A percentile compares a stretch with the other conserved stretches of the same genome.
These are phyloP conservation scores for Tetrahymena elliotti DNA, from an alignment of 73 alveolate species.

Conservation along the genomic window DNA sequence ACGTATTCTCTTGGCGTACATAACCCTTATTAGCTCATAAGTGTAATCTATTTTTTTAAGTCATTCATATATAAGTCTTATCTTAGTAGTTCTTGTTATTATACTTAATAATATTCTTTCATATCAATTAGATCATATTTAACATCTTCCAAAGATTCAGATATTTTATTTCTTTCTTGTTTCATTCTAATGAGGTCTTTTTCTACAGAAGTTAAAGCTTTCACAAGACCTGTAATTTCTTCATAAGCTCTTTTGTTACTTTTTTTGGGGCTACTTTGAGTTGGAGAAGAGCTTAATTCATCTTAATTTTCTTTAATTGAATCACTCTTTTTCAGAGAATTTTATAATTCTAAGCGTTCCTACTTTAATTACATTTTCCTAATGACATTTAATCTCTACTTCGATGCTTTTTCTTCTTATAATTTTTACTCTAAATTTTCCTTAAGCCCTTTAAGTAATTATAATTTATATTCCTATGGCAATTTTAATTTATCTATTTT, in stretches of 20 bases:
- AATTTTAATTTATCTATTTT: neutral
- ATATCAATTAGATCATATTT: neutral
- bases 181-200: neutral
- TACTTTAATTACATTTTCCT: neutral
- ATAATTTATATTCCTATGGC: neutral
- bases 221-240: neutral
- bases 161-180: neutral
- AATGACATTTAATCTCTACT: neutral
- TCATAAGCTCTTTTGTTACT: neutral
- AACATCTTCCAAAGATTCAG: neutral
- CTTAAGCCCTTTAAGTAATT: neutral
- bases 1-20: neutral
- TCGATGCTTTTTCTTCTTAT: neutral
- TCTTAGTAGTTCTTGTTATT: neutral
- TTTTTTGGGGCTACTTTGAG: neutral
- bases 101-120: neutral
- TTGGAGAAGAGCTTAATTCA: neutral
- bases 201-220: neutral
- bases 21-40: neutral
- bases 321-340: neutral
- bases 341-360: neutral
- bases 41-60: neutral
- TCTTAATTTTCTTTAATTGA: neutral
- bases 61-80: neutral
- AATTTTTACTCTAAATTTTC: neutral